Evolutionary conservation across 2,329 filamentous ascomycete species (phyloP).

Genomic region (Cercospora berteroae): DNA sequence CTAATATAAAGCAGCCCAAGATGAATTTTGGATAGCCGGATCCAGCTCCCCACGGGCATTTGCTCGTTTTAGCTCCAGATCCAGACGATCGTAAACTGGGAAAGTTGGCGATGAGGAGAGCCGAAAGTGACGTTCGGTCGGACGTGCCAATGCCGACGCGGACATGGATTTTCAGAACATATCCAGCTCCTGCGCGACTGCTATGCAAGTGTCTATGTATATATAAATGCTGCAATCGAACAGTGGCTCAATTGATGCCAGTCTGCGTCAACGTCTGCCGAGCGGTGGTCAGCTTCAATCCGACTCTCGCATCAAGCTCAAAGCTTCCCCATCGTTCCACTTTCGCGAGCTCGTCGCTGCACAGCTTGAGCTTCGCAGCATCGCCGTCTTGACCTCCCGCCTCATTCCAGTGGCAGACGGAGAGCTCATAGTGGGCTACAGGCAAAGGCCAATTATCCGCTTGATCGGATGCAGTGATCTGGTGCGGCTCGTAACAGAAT

Average conservation of each 20-base stretch:
- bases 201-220: background rate
- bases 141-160: conserved; percentile 1
- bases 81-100: background rate
- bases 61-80: background rate
- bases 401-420: conserved; percentile 75
- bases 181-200: background rate
- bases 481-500: conserved; percentile 54
- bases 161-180: background rate
- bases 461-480: conserved; percentile 51
- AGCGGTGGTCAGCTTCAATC: conserved; percentile 69
- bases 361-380: conserved; percentile 56
- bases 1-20: background rate
- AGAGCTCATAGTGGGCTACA: conserved; percentile 82
- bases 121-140: background rate
- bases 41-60: background rate
- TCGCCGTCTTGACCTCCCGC: conserved; percentile 42
- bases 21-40: background rate
- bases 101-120: conserved; percentile 7
- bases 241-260: conserved; percentile 22
- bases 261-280: conserved; percentile 58
- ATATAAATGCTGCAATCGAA: background rate
- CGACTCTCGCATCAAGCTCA: conserved; percentile 69
- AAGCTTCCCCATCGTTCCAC: conserved; percentile 69
- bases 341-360: conserved; percentile 63
- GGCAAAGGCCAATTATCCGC: conserved; percentile 71